Conservation (phyloP, 306 rosid genomes). For the Amphicarpaea edgeworthii region DNA sequence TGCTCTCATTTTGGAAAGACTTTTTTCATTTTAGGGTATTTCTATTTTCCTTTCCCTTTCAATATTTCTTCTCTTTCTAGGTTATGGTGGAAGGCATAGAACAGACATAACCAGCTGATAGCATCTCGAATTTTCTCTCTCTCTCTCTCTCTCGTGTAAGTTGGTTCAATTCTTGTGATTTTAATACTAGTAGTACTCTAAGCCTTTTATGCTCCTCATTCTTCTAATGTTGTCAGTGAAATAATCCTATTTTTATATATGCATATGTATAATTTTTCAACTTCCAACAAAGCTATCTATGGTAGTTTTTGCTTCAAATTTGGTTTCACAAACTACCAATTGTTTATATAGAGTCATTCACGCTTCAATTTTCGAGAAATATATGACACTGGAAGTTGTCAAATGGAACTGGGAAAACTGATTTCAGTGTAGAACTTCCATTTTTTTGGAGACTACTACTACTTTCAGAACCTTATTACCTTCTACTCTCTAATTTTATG, state of each 20-base stretch:
- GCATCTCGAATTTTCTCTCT: slow-evolving; percentile 46
- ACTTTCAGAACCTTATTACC: slow-evolving; percentile 19
- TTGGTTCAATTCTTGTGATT: slow-evolving; percentile 10
- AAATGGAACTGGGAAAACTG: slow-evolving; percentile 15
- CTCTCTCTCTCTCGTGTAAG: slow-evolving; percentile 53
- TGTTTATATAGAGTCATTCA: not conserved
- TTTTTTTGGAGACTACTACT: slow-evolving; percentile 8
- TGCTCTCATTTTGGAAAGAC: slow-evolving; percentile 46
- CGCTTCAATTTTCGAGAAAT: slow-evolving; percentile 35
- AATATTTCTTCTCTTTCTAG: slow-evolving; percentile 47
- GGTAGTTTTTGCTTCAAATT: slow-evolving; percentile 28
- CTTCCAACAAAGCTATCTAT: not conserved
- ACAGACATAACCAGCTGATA: slow-evolving; percentile 32
- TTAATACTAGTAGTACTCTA: not conserved
- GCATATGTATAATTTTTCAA: not conserved
- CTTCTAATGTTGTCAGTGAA: slow-evolving; percentile 23
- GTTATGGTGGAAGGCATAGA: slow-evolving; percentile 43
- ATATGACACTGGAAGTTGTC: slow-evolving; percentile 7
- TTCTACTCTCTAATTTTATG: not conserved
- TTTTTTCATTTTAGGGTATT: slow-evolving; percentile 40
- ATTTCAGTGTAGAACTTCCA: slow-evolving; percentile 31
- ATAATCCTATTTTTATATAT: not conserved
- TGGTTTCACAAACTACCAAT: slow-evolving; percentile 18
- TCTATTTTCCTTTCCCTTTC: slow-evolving; percentile 12
- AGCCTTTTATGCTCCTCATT: slow-evolving; percentile 20